Evolutionary conservation across 108 stramenopile species (phyloP).

Genomic region (Craspedostauros australis): DNA sequence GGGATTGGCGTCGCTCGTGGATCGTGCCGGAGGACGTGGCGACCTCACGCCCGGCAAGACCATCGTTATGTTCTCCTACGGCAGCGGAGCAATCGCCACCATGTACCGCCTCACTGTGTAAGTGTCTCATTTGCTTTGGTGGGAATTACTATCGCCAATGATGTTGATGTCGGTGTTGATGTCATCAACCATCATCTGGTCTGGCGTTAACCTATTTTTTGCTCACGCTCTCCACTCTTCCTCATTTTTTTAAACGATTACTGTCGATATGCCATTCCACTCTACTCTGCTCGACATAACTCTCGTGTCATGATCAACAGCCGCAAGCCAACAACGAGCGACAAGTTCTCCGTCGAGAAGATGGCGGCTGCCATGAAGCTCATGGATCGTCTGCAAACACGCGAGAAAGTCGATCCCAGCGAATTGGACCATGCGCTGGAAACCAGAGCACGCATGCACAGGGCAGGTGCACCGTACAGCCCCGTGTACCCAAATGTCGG

Average conservation of each 20-base stretch:
- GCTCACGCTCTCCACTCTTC: not conserved
- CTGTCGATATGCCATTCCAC: no score
- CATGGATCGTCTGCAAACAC: constrained; percentile 55
- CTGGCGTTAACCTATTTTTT: not conserved
- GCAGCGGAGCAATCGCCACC: constrained; percentile 87
- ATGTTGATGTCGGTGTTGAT: not conserved
- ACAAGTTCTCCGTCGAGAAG: constrained; percentile 67
- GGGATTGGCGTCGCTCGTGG: constrained; percentile 82
- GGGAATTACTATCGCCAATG: not conserved
- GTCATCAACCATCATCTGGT: not conserved
- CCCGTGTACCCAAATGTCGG: constrained; percentile 80
- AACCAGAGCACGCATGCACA: constrained; percentile 84
- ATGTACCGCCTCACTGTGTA: constrained; percentile 87
- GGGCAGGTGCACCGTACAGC: constrained; percentile 70
- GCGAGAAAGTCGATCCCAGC: constrained; percentile 81
- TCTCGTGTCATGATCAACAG: constrained; percentile 9
- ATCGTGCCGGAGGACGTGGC: constrained; percentile 56
- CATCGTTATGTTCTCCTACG: constrained; percentile 79
- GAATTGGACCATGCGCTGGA: constrained; percentile 91
- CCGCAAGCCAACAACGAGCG: constrained; percentile 19
- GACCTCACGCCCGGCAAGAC: constrained; percentile 66
- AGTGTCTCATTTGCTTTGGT: no score
- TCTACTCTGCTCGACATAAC: no score
- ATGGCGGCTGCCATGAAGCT: constrained; percentile 74
- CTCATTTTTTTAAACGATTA: not conserved